Evolutionary conservation across 148 eudicot species (phyloP).

Genomic region (Vaccinium macrocarpon): DNA sequence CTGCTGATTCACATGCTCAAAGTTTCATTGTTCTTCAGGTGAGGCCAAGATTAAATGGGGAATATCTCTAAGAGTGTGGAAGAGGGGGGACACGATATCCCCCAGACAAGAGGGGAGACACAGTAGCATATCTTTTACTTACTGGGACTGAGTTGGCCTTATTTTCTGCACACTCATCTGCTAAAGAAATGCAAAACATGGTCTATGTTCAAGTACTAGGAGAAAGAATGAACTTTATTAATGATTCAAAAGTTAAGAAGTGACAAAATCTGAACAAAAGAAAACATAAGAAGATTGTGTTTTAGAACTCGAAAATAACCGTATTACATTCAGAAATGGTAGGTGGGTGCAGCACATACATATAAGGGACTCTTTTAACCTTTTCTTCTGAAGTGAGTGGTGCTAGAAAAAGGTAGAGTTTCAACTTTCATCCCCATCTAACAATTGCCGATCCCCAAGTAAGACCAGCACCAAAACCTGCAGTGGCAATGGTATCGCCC

Average conservation of each 20-base stretch:
- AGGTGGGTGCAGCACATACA: not conserved
- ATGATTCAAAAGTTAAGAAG: not conserved
- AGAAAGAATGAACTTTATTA: slow-evolving; percentile 19
- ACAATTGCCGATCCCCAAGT: slow-evolving; percentile 94
- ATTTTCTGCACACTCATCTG: not conserved
- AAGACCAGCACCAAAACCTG: slow-evolving; percentile 97
- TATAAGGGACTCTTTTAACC: not conserved
- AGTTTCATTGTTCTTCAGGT: not conserved
- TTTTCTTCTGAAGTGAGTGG: not conserved
- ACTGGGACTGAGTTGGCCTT: not conserved
- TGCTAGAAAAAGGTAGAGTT: not conserved
- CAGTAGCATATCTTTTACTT: not conserved
- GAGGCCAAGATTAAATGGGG: not conserved
- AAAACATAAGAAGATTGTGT: not conserved
- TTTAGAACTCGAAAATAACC: not conserved
- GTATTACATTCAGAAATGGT: not conserved
- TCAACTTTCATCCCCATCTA: slow-evolving; percentile 62
- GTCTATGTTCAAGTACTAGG: not conserved
- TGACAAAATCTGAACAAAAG: slow-evolving; percentile 17
- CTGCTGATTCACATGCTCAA: not conserved
- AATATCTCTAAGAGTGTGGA: not conserved
- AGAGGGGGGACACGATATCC: not conserved
- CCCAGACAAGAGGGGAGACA: not conserved
- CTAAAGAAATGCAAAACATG: not conserved
- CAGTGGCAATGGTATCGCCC: slow-evolving; percentile 79